phyloP scores from a whole-genome alignment of 768 basidiomycete species.

The Cyclocybe cylindracea region DNA sequence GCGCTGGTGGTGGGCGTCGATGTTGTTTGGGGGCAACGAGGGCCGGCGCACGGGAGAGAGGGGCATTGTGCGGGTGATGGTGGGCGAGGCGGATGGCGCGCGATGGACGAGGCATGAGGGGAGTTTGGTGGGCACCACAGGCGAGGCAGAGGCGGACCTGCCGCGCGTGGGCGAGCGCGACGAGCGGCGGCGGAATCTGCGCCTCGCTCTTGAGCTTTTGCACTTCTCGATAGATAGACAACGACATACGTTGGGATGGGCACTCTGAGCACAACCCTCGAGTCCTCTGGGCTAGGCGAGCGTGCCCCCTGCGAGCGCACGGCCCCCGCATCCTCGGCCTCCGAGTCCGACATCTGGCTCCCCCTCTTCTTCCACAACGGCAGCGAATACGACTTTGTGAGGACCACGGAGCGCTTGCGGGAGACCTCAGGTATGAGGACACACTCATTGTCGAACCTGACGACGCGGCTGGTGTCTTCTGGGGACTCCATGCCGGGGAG shows the following conservation, averaged over 20 bases:
- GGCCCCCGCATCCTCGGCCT: constrained; percentile 12
- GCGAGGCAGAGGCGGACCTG: constrained; percentile 31
- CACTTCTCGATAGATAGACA: constrained; percentile 1
- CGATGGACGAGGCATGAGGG: constrained; percentile 60
- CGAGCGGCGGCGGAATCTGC: constrained; percentile 42
- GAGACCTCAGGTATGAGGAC: constrained; percentile 68
- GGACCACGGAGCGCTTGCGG: constrained; percentile 46
- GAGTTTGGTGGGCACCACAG: constrained; percentile 35
- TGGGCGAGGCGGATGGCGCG: constrained; percentile 25
- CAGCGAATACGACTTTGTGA: constrained; percentile 68
- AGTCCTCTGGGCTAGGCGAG: constrained; percentile 16
- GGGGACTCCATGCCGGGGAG: constrained; percentile 19
- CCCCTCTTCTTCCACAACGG: constrained; percentile 60
- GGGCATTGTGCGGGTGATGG: constrained; percentile 20
- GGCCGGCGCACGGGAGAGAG: constrained; percentile 28
- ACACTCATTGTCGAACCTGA: constrained; percentile 75
- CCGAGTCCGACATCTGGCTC: constrained; percentile 22
- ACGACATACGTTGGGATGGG: constrained; percentile 59
- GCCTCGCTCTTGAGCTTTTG: constrained; percentile 5
- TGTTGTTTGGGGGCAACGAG: constrained; percentile 35
- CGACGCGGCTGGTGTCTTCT: constrained; percentile 32
- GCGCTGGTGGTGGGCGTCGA: constrained; percentile 1
- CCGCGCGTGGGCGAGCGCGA: constrained; percentile 42
- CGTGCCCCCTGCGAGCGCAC: constrained; percentile 1
- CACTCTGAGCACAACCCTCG: constrained; percentile 57